Conservation (phyloP, 257 asterid species). For the Solanum ossicruentum region DNA sequence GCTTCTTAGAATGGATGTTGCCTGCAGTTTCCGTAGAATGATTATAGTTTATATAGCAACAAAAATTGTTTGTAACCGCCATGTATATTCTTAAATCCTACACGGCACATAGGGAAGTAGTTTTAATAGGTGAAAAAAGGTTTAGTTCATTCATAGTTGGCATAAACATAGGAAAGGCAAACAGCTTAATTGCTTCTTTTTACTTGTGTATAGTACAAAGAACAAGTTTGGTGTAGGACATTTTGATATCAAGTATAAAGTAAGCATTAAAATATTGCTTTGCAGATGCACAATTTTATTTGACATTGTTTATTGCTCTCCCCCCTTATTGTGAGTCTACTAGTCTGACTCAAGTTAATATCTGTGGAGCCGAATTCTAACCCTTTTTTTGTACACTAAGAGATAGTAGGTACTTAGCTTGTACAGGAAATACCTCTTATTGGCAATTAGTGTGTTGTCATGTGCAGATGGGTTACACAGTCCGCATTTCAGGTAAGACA, state of each 20-base stretch:
- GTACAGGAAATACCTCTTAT: background rate
- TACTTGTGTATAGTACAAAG: background rate
- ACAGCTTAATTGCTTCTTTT: background rate
- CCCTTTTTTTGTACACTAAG: background rate
- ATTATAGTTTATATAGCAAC: background rate
- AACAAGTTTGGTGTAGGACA: background rate
- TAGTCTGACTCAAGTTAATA: background rate
- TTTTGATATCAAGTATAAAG: background rate
- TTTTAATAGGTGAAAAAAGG: background rate
- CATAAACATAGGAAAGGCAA: background rate
- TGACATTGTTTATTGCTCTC: background rate
- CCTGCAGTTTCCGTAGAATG: background rate
- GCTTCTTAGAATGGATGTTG: background rate
- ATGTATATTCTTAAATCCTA: conserved; percentile 3
- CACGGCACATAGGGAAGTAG: background rate
- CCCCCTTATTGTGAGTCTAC: background rate
- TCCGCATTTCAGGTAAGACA: background rate
- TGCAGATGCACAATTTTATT: background rate
- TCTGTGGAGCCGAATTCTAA: background rate
- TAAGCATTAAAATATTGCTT: background rate
- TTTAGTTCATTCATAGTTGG: background rate
- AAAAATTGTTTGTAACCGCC: background rate
- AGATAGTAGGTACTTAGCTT: background rate
- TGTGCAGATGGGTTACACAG: background rate
- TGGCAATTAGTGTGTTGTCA: background rate